Conservation (phyloP, 495 filamentous ascomycete genomes). For the Durotheca rogersii region DNA sequence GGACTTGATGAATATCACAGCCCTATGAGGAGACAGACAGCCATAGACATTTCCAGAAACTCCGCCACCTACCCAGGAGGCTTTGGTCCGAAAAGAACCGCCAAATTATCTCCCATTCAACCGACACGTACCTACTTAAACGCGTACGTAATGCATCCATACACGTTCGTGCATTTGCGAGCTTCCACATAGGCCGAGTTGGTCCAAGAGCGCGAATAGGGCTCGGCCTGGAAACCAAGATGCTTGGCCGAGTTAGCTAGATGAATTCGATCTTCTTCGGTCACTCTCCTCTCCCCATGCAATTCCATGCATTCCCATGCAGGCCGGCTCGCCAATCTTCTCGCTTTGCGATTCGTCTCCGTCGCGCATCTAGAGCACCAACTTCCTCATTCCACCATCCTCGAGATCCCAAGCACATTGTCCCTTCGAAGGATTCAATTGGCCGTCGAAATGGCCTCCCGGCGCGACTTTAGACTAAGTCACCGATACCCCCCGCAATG, state of each 20-base stretch:
- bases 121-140: not conserved
- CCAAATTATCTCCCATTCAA: slow-evolving; percentile 13
- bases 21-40: slow-evolving; percentile 22
- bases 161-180: no score
- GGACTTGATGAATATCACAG: slow-evolving; percentile 19
- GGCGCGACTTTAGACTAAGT: slow-evolving; percentile 10
- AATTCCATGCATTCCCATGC: slow-evolving; percentile 4
- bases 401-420: slow-evolving; percentile 26
- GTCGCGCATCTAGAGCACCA: slow-evolving; percentile 10
- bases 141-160: not conserved
- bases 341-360: slow-evolving; percentile 6
- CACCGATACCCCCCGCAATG: slow-evolving; percentile 25
- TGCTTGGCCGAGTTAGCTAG: slow-evolving; percentile 7
- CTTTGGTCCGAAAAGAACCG: slow-evolving; percentile 32
- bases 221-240: not conserved
- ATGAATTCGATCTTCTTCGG: slow-evolving; percentile 1
- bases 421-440: slow-evolving; percentile 12
- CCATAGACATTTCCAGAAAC: slow-evolving; percentile 26
- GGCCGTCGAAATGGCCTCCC: slow-evolving; percentile 9
- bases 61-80: slow-evolving; percentile 24
- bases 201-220: slow-evolving; percentile 11
- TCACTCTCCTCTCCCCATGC: slow-evolving; percentile 6
- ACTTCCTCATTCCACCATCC: slow-evolving; percentile 17
- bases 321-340: not conserved
- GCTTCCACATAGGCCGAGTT: slow-evolving; percentile 8